Base-by-base conservation (phyloP, 139 green algal species). In the Closterium sp. region DNA sequence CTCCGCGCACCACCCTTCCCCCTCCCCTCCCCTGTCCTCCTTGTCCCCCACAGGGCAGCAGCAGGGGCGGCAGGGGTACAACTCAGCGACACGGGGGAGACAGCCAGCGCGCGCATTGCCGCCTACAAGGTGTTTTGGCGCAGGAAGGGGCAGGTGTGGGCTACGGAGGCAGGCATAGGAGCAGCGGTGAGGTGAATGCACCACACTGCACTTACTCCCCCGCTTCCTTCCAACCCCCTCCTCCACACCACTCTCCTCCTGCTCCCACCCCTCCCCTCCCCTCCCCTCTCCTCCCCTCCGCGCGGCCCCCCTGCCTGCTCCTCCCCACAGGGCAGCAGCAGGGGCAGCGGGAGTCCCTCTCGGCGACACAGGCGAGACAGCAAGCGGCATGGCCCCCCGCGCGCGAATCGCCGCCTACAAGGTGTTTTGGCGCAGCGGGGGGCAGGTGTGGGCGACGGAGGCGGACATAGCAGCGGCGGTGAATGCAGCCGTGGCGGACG, bases 61-160 rank as follows among this genome's bases (percentile, higher is more conserved):
- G 62, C 62, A 24, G 62, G 62, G 1, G 19, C 19, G 0, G 62
- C 62, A 13, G 62, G 62, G 62, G 62, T 79, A 13, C 62, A 13
- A 0, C 62, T 79, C 0, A 13, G 62, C 62, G 62, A 79, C 62
- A 79, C 62, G 2, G 62, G 62, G 17, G 79, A 85, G 0, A 92
- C 90, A 24, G 79, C 70, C 2, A 31, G 31, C 1, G 90, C 90
- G 0, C 31, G 86, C 10, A 42, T 92, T 10, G 27, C 90, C 79
- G 42, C 30, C 9, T 92, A 92, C 90, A 92, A 92, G 73, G 90
- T 86, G 30, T 90, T 28, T 30, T 31, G 29, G 90, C 62, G 62
- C 62, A 79, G 62, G 0, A 24, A 13, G 62, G 62, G 62, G 1
- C 62, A 79, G 62, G 62, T 79, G 62, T 79, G 62, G 62, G 62